Evolutionary conservation across 1,139 yeast genomes (phyloP), one percentile per base, ranked within the genome.

Genomic region (Ogataea hybrid): DNA sequence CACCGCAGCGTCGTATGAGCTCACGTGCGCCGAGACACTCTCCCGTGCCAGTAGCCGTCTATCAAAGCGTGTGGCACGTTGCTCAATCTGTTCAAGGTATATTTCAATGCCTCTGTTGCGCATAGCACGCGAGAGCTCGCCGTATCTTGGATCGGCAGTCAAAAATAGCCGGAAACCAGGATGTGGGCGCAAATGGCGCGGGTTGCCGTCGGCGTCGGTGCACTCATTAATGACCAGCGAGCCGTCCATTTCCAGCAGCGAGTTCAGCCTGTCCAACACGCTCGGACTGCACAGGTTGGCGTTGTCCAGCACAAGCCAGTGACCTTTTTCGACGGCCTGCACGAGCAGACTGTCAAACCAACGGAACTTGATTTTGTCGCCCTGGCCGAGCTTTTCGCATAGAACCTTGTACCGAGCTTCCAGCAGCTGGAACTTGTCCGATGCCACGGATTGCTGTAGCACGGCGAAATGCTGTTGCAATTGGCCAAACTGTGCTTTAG

Each of bases 321-420:
- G 77, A 3, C 98, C 99, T 37, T 79, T 73, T 56, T 86, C 90
- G 14, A 92, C 95, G 0, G 98, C 97, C 51, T 81, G 80, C 3
- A 94, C 87, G n/a, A 94, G 70, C 49, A 87, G 74, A 48, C 99
- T 97, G 62, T 94, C 98, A 61, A 90, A 87, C 98, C 98, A 92
- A 57, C 86, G 88, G 64, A 92, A 92, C 42, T 73, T 76, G 5
- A 86, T 90, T n/a, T 75, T 65, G 35, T 60, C 52, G 2, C 62
- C 62, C 31, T 64, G 39, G 6, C 39, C 37, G 15, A 53, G 34
- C 32, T 54, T 60, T 12, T 39, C 38, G 6, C 42, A 27, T 6
- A 69, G 34, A 0, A 10, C 17, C 2, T 42, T 33, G 12, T 65
- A 47, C 22, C 51, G 52, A 2, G 41, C 31, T 6, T 45, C 25